Evolutionary conservation across 345 rosid genomes (phyloP), one percentile per base, ranked within the genome.

Genomic region (Populus nigra): DNA sequence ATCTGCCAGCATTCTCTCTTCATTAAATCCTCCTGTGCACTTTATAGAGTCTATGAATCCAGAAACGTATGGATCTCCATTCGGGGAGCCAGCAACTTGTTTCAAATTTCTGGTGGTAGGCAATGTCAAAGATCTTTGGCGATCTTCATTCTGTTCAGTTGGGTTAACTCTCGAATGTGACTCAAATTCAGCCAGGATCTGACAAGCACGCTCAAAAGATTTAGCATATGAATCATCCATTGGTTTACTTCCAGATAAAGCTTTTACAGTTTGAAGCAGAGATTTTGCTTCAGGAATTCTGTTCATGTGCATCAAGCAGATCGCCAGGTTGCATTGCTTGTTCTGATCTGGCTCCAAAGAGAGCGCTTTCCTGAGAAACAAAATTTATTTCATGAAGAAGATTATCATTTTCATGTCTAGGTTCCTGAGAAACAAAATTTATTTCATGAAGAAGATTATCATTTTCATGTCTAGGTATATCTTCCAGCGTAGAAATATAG

Each of bases 231-330:
- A 86, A 7, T 87, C 94, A 20, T 92, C 97, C 88, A 91, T 84
- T 55, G 75, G 71, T 45, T 77, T 76, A 36, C 47, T 65, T 62
- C 81, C 78, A 50, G 84, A 78, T 1, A 89, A 85, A 71, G 50
- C 88, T 83, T 80, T 84, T 36, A 91, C 90, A 17, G 77, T 88
- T 75, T 86, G 80, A 77, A 94, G 83, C 73, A 91, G 84, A 43
- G 85, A 86, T 79, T 85, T 94, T 41, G 96, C 98, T 85, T 94
- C 97, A 9, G 72, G 22, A 29, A 92, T 75, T 72, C 85, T 88
- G 84, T 88, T 90, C 90, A 87, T 88, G 67, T 84, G 86, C 88
- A 92, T 87, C 90, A 94, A 83, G 81, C 96, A 89, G 69, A 92
- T 78, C 1, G 94, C 96, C 3, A 92, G 88, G 81, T 94, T 94